Evolutionary conservation across 2,329 filamentous ascomycete genomes (phyloP).

Genomic region (Claviceps sp.): DNA sequence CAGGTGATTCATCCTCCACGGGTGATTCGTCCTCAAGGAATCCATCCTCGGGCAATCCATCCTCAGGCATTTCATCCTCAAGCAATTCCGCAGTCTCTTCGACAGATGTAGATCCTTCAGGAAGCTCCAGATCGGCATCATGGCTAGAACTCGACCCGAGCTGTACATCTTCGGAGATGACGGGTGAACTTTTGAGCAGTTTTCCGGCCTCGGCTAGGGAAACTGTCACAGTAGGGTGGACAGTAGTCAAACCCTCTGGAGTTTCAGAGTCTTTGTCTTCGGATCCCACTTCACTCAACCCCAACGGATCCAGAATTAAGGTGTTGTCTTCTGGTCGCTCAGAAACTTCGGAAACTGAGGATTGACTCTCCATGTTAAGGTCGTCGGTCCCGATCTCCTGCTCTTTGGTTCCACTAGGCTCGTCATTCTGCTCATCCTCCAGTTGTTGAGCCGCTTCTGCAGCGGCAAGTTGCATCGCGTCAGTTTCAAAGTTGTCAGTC

Average conservation of each 20-base stretch:
- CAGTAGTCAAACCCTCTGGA: neutral
- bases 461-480: conserved; percentile 45
- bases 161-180: neutral
- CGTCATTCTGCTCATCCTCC: conserved; percentile 10
- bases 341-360: neutral
- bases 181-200: neutral
- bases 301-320: neutral
- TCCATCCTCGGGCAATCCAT: too few species aligned
- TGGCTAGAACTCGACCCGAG: neutral
- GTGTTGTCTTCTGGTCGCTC: neutral
- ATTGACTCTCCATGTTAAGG: neutral
- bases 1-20: too few species aligned
- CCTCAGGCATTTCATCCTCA: too few species aligned
- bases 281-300: neutral
- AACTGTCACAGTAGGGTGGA: neutral
- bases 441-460: conserved; percentile 29
- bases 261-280: neutral
- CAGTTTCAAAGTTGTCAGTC: conserved; percentile 65
- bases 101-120: neutral
- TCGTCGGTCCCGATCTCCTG: conserved; percentile 4
- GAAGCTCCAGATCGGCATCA: neutral
- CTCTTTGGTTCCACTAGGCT: conserved; percentile 1
- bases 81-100: conserved; percentile 1
- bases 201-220: neutral
- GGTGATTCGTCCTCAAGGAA: too few species aligned